phyloP scores from a whole-genome alignment of 305 asterid genomes.

The Rubia tinctorum region DNA sequence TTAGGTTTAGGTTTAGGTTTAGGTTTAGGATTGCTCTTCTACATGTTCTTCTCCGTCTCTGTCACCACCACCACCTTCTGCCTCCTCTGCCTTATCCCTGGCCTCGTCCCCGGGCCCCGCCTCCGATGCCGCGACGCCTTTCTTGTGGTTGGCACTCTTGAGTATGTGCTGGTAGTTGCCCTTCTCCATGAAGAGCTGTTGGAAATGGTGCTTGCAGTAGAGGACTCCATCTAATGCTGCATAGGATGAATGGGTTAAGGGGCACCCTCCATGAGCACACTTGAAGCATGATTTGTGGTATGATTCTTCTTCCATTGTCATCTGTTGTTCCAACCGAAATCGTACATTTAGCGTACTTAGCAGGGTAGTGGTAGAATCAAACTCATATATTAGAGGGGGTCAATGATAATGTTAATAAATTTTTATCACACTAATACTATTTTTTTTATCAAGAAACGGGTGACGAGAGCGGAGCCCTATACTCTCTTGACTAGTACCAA shows the following conservation, averaged over 20 bases:
- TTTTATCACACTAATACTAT: no score
- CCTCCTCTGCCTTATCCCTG: neutral
- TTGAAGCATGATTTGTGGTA: constrained; percentile 88
- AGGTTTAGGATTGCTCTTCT: constrained; percentile 6
- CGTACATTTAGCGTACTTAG: neutral
- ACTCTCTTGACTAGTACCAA: no score
- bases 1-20: neutral
- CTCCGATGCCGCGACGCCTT: constrained; percentile 32
- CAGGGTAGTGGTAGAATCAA: neutral
- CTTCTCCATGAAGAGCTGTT: constrained; percentile 63
- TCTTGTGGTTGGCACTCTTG: constrained; percentile 45
- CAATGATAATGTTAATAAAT: neutral
- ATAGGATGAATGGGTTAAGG: constrained; percentile 74
- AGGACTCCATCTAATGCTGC: constrained; percentile 59
- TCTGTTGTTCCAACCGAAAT: constrained; percentile 25
- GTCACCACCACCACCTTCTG: neutral
- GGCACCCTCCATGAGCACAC: constrained; percentile 90
- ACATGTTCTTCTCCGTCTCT: neutral
- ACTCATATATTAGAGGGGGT: neutral
- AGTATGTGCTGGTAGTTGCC: constrained; percentile 60
- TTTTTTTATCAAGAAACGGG: neutral
- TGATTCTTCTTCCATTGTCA: constrained; percentile 80
- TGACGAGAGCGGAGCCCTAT: no score
- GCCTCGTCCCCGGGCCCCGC: constrained; percentile 17
- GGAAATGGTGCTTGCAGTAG: constrained; percentile 57